These are phyloP conservation scores for Neurospora sp. DNA, from an alignment of 2,329 filamentous ascomycete species.

Conservation along the genomic window DNA sequence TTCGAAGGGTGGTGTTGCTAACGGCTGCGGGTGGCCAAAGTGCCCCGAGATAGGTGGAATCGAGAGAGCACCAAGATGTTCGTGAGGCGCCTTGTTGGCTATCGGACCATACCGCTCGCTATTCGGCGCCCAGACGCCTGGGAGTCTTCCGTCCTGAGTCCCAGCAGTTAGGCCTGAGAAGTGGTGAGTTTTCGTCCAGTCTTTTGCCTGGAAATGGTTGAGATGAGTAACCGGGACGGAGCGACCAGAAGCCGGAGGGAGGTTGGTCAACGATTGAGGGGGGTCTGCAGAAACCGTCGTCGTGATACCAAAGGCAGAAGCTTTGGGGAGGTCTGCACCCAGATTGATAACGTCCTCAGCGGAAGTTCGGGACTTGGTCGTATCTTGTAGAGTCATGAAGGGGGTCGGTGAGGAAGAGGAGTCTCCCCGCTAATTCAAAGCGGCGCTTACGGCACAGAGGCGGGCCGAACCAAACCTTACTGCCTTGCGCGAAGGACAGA, in stretches of 20 bases:
- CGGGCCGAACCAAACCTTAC: neutral
- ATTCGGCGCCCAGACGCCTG: constrained; percentile 13
- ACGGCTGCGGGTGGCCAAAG: neutral
- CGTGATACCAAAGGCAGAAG: neutral
- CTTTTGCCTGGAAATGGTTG: neutral
- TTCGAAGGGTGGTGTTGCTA: constrained; percentile 3
- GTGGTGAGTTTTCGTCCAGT: neutral
- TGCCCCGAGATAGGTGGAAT: constrained; percentile 1
- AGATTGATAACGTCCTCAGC: neutral
- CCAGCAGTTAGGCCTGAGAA: neutral
- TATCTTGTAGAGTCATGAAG: neutral
- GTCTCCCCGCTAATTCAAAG: neutral
- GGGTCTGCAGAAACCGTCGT: neutral
- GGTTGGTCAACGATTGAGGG: neutral
- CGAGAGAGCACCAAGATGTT: constrained; percentile 5
- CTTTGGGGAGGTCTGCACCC: neutral
- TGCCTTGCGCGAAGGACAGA: neutral
- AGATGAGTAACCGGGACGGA: neutral
- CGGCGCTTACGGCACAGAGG: neutral
- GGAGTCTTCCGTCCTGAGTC: constrained; percentile 4
- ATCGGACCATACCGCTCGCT: constrained; percentile 23
- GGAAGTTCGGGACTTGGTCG: neutral
- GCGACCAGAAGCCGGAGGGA: neutral
- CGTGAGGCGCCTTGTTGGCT: constrained; percentile 14
- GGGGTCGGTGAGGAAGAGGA: neutral